Evolutionary conservation across 257 asterid species (phyloP).

Genomic region (Solanum peruvianum): DNA sequence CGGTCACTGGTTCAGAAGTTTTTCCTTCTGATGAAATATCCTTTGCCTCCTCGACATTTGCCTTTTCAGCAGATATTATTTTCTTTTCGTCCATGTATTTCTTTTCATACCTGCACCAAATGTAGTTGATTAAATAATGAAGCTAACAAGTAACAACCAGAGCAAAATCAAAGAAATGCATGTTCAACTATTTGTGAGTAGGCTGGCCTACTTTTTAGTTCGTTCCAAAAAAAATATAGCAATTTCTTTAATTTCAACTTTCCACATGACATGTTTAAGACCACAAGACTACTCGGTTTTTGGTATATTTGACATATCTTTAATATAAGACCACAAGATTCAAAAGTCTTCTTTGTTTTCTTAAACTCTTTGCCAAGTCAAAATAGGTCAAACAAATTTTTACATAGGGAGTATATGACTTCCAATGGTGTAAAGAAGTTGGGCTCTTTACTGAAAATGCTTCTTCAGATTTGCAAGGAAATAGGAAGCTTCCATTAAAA

Average conservation of each 20-base stretch:
- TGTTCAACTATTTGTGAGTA: background rate
- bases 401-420: background rate
- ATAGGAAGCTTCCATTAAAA: background rate
- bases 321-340: background rate
- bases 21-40: constrained; percentile 35
- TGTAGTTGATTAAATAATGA: constrained; percentile 1
- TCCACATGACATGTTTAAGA: background rate
- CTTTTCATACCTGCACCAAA: constrained; percentile 56
- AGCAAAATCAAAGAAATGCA: background rate
- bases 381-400: background rate
- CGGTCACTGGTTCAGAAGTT: constrained; percentile 27
- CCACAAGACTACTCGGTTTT: background rate
- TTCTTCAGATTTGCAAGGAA: background rate
- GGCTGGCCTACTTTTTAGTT: background rate
- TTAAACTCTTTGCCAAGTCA: background rate
- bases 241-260: background rate
- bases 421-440: background rate
- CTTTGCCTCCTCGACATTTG: constrained; percentile 30
- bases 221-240: background rate
- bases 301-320: background rate
- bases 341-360: background rate
- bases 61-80: constrained; percentile 41
- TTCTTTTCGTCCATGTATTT: constrained; percentile 46
- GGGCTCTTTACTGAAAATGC: background rate
- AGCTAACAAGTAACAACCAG: background rate